These are phyloP conservation scores for Fraxinus albicans DNA, from an alignment of 305 asterid species.

Conservation along the genomic window DNA sequence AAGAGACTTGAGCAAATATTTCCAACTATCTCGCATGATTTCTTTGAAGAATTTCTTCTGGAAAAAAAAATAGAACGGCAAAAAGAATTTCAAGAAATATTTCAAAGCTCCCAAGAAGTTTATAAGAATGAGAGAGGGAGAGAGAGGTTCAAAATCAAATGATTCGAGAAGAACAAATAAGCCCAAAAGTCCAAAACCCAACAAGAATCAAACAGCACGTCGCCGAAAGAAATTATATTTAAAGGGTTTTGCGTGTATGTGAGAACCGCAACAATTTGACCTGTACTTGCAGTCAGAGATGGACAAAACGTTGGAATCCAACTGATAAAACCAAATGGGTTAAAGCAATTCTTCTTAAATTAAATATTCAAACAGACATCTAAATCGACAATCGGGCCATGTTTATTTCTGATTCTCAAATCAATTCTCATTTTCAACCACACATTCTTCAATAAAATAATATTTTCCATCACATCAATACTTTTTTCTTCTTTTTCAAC, in stretches of 20 bases:
- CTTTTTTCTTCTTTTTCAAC: no score
- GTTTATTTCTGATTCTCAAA: no score
- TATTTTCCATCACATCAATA: no score
- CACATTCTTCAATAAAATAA: no score
- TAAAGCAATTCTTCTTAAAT: no score
- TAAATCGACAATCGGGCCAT: no score
- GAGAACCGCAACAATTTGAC: not conserved
- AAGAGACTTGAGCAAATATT: slow-evolving; percentile 47
- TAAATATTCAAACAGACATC: no score
- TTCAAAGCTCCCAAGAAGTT: slow-evolving; percentile 14
- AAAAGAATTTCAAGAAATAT: not conserved
- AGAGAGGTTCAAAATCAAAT: slow-evolving; percentile 17
- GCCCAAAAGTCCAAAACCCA: not conserved
- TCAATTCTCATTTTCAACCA: no score
- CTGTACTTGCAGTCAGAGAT: not conserved
- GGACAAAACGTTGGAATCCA: not conserved
- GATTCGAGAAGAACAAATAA: slow-evolving; percentile 16
- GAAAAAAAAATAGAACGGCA: slow-evolving; percentile 13
- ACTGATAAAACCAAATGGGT: no score
- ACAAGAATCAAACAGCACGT: slow-evolving; percentile 7
- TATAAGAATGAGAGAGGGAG: not conserved
- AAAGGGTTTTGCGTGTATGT: not conserved
- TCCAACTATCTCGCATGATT: slow-evolving; percentile 40
- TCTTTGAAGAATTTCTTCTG: not conserved
- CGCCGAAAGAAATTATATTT: not conserved